These are phyloP conservation scores for Xylaria sp. DNA, from an alignment of 2,329 filamentous ascomycete genomes.

Conservation along the genomic window DNA sequence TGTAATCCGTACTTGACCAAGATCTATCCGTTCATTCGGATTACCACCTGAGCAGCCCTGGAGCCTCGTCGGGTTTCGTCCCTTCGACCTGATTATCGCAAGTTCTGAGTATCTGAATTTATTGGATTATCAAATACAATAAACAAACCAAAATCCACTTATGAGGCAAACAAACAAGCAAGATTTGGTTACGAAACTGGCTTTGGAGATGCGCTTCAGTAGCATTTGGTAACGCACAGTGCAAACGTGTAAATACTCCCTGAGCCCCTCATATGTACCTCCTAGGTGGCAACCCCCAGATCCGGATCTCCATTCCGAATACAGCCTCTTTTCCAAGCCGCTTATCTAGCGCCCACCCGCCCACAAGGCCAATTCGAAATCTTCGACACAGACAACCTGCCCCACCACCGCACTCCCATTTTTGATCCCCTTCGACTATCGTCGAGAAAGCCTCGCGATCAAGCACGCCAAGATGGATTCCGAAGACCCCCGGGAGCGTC, in stretches of 20 bases:
- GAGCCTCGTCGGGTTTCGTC: too few relatives aligned
- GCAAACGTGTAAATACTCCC: not conserved
- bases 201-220: not conserved
- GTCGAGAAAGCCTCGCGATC: constrained; percentile 25
- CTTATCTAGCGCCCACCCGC: constrained; percentile 18
- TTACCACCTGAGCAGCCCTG: too few relatives aligned
- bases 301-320: not conserved
- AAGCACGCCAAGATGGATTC: constrained; percentile 50
- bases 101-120: too few relatives aligned
- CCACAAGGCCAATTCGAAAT: constrained; percentile 30
- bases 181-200: not conserved
- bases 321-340: not conserved
- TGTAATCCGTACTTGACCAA: too few relatives aligned
- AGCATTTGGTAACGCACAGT: not conserved
- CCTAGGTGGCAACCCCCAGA: not conserved
- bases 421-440: constrained; percentile 25
- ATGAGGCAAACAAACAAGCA: too few relatives aligned
- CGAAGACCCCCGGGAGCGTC: constrained; percentile 88
- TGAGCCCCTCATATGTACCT: not conserved
- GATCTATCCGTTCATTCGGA: too few relatives aligned
- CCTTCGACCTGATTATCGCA: too few relatives aligned
- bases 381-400: constrained; percentile 17
- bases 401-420: constrained; percentile 28
- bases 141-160: too few relatives aligned
- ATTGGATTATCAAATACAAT: too few relatives aligned